Percentiles rank a stretch among this genome's conserved stretches.
phyloP scores from a whole-genome alignment of 2,329 filamentous ascomycete species.

The Ascochyta clinopodiicola region DNA sequence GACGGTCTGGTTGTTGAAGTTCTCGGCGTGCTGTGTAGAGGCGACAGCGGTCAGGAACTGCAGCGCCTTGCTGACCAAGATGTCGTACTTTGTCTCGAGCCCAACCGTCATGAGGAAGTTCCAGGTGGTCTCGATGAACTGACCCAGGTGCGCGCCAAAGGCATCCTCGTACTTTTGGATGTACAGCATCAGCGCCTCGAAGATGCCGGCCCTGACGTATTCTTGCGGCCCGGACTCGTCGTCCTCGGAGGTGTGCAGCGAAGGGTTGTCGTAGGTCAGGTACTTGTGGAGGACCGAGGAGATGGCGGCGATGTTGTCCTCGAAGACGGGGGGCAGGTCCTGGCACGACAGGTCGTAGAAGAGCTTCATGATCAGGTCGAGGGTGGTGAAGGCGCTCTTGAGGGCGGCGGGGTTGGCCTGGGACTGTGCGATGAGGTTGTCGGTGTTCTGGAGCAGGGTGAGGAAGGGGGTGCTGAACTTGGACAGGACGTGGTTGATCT shows the following conservation, averaged over 20 bases:
- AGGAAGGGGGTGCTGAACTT: slow-evolving; percentile 88
- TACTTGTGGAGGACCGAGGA: slow-evolving; percentile 89
- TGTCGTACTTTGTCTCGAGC: slow-evolving; percentile 89
- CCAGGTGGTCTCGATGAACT: slow-evolving; percentile 92
- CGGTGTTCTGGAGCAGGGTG: slow-evolving; percentile 75
- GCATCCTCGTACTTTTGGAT: slow-evolving; percentile 95
- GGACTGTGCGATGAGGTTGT: slow-evolving; percentile 74
- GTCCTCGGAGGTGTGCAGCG: slow-evolving; percentile 87
- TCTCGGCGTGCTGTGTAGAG: slow-evolving; percentile 75
- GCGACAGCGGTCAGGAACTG: slow-evolving; percentile 94
- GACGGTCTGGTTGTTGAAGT: slow-evolving; percentile 83
- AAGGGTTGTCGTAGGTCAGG: slow-evolving; percentile 83
- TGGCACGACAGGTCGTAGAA: slow-evolving; percentile 98
- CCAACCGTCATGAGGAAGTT: slow-evolving; percentile 86
- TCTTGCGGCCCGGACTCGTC: slow-evolving; percentile 84
- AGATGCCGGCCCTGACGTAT: slow-evolving; percentile 90
- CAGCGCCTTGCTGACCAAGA: slow-evolving; percentile 89
- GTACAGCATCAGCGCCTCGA: slow-evolving; percentile 87
- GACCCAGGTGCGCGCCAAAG: slow-evolving; percentile 78
- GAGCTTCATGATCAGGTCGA: slow-evolving; percentile 89
- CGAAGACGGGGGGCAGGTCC: slow-evolving; percentile 92
- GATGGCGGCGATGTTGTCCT: slow-evolving; percentile 82
- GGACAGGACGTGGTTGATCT: slow-evolving; percentile 93
- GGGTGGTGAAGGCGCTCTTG: slow-evolving; percentile 79
- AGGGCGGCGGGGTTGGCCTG: slow-evolving; percentile 76